These are phyloP conservation scores for Rehmannia glutinosa DNA, from an alignment of 257 asterid genomes.

Conservation along the genomic window DNA sequence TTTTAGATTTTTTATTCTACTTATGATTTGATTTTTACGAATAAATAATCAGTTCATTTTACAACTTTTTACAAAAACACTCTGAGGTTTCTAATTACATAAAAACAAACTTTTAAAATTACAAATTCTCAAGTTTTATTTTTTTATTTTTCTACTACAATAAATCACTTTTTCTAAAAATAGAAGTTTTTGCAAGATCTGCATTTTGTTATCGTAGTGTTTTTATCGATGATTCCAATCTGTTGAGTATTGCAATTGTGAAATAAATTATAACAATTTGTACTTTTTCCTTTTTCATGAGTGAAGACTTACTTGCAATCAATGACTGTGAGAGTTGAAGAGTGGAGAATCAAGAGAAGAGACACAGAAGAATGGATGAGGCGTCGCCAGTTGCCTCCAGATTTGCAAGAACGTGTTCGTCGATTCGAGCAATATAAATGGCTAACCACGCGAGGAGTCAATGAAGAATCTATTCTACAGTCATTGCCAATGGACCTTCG, in stretches of 20 bases:
- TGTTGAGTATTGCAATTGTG: background rate
- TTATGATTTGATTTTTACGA: too few relatives aligned
- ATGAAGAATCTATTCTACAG: constrained; percentile 70
- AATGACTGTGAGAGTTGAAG: constrained; percentile 88
- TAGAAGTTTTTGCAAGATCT: too few relatives aligned
- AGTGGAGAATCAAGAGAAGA: constrained; percentile 85
- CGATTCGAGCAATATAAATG: constrained; percentile 78
- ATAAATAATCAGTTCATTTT: too few relatives aligned
- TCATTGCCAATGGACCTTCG: constrained; percentile 87
- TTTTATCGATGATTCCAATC: too few relatives aligned
- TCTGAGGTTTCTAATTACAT: too few relatives aligned
- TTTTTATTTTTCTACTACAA: too few relatives aligned
- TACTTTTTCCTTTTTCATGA: background rate
- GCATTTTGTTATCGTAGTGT: too few relatives aligned
- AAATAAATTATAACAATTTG: background rate
- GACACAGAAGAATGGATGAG: constrained; percentile 99
- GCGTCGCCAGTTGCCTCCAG: constrained; percentile 88
- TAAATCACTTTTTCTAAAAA: too few relatives aligned
- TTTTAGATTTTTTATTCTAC: too few relatives aligned
- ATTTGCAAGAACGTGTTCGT: constrained; percentile 86
- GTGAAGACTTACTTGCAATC: constrained; percentile 81
- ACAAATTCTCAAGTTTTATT: too few relatives aligned
- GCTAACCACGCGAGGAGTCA: constrained; percentile 93
- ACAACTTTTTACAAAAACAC: too few relatives aligned
- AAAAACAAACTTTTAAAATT: too few relatives aligned